phyloP scores from a whole-genome alignment of 306 rosid species.

The Urtica urens region DNA sequence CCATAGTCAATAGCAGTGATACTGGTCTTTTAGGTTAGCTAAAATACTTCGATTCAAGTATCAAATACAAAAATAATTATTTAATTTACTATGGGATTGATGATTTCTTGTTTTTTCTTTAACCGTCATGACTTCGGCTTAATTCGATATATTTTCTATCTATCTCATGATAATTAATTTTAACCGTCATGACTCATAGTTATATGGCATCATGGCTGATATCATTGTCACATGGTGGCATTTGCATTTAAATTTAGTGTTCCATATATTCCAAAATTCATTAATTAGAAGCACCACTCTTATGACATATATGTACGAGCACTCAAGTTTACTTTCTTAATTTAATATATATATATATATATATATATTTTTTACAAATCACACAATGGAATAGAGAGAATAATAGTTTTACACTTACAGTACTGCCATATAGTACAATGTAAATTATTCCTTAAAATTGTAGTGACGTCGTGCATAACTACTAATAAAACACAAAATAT shows the following conservation, averaged over 20 bases:
- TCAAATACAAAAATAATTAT: too few species aligned
- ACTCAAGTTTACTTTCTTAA: too few species aligned
- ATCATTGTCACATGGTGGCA: not conserved
- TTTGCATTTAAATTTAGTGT: not conserved
- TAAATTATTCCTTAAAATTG: too few species aligned
- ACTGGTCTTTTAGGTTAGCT: too few species aligned
- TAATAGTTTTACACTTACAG: too few species aligned
- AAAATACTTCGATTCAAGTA: too few species aligned
- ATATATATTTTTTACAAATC: too few species aligned
- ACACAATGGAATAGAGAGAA: not conserved
- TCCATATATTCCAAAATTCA: not conserved
- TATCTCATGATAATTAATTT: not conserved
- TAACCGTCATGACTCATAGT: not conserved
- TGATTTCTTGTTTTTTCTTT: constrained; percentile 11
- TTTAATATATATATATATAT: too few species aligned
- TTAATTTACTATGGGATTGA: constrained; percentile 24
- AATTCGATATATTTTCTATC: not conserved
- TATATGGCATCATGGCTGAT: not conserved
- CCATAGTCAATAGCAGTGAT: too few species aligned
- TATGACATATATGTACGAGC: not conserved
- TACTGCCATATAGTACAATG: too few species aligned
- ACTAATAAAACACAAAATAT: too few species aligned
- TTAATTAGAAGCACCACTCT: not conserved
- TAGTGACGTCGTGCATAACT: too few species aligned
- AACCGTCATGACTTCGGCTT: not conserved